phyloP scores from a whole-genome alignment of 371 early-diverging fungal species.

The Parasitella parasitica region DNA sequence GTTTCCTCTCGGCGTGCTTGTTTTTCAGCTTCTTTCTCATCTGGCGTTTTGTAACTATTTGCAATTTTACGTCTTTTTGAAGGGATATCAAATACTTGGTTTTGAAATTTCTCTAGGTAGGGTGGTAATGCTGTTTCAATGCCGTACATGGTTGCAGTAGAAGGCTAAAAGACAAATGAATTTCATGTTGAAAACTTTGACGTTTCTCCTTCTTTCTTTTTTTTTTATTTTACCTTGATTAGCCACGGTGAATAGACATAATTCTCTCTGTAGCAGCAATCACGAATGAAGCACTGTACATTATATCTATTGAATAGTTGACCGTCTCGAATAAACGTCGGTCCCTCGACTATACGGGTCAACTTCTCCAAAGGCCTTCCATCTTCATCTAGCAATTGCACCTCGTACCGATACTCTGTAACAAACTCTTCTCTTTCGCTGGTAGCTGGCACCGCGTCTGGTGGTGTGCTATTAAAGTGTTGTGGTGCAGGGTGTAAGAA shows the following conservation, averaged over 20 bases:
- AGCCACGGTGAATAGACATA: conserved; percentile 72
- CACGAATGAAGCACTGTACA: conserved; percentile 66
- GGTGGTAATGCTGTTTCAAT: conserved; percentile 50
- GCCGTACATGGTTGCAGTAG: conserved; percentile 46
- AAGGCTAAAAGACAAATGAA: conserved; percentile 29
- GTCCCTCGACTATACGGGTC: conserved; percentile 26
- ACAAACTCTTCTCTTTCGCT: not conserved
- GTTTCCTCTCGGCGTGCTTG: conserved; percentile 46
- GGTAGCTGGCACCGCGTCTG: not conserved
- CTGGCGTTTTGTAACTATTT: conserved; percentile 20
- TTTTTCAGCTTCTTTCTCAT: conserved; percentile 41
- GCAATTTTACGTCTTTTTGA: conserved; percentile 16
- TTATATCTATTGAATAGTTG: conserved; percentile 55
- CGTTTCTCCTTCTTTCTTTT: too few relatives aligned
- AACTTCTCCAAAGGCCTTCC: conserved; percentile 32
- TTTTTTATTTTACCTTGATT: conserved; percentile 50
- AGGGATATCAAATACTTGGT: conserved; percentile 33
- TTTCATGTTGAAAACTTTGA: too few relatives aligned
- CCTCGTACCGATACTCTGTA: conserved; percentile 20
- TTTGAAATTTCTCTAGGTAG: conserved; percentile 45
- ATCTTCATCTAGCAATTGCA: conserved; percentile 37
- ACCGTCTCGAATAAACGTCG: conserved; percentile 29
- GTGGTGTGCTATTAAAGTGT: not conserved
- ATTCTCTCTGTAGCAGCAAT: conserved; percentile 60
- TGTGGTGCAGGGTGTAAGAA: conserved; percentile 40